These are phyloP conservation scores for Dillenia turbinata DNA, from an alignment of 164 flowering plant species.

Conservation along the genomic window DNA sequence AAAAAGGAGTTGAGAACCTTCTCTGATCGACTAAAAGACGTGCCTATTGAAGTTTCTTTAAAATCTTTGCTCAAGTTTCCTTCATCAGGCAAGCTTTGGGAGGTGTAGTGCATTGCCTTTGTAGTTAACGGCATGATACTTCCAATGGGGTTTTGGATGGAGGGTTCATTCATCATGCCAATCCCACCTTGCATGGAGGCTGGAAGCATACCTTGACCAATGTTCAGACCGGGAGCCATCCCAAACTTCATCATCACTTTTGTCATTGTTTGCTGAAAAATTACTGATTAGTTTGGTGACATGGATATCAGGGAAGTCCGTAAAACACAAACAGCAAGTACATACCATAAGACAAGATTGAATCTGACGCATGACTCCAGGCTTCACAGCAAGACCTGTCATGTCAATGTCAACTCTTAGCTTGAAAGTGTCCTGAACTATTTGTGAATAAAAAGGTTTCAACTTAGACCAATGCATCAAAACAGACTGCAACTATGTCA, in stretches of 20 bases:
- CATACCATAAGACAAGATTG: conserved; percentile 58
- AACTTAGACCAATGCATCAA: neutral
- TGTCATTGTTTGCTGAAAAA: conserved; percentile 48
- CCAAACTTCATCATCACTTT: conserved; percentile 66
- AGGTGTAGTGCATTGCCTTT: conserved; percentile 21
- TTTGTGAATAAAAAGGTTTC: neutral
- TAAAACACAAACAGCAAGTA: conserved; percentile 1
- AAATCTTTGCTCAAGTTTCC: conserved; percentile 17
- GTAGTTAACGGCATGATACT: conserved; percentile 26
- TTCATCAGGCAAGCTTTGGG: conserved; percentile 19
- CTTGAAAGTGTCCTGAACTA: neutral
- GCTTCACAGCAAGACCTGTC: conserved; percentile 88
- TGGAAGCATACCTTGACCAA: conserved; percentile 42
- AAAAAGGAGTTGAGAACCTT: conserved; percentile 56
- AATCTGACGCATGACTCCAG: conserved; percentile 56
- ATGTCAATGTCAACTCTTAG: conserved; percentile 9
- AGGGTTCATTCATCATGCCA: conserved; percentile 24
- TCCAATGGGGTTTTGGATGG: conserved; percentile 34
- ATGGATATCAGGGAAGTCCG: neutral
- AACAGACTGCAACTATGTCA: neutral
- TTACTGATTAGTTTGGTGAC: conserved; percentile 3
- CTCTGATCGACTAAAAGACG: conserved; percentile 51
- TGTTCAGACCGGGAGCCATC: conserved; percentile 33
- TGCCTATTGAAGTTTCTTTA: conserved; percentile 22
- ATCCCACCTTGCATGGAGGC: conserved; percentile 40